Base-by-base conservation (phyloP, 352 stramenopile species). In the Achlya hypogyna region DNA sequence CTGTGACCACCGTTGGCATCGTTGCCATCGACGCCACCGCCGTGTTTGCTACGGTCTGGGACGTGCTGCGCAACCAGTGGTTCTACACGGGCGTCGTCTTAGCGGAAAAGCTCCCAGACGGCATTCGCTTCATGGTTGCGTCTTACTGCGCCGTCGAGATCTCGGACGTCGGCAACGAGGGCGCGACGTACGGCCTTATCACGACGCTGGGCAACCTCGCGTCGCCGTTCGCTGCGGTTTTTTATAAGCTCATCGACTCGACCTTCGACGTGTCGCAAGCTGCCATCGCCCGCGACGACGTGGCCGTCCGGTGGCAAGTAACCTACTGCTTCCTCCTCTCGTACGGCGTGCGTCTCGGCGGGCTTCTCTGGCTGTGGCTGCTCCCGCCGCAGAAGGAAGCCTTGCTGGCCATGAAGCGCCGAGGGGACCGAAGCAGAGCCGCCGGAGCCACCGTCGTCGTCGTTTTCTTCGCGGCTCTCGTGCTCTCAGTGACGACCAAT, bases 111-210 rank as follows among this genome's bases (percentile, higher is more conserved):
- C 86, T 93, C 69, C 77, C 81, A 6, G 76, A 88, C 54, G 84
- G 78, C 6, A 71, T 93, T 47, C 75, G 74, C 0, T 86, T 89
- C 74, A 87, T 93, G 62, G 74, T 91, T n/a, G 72, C 78, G 9
- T 85, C 87, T 58, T 75, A 88, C n/a, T 79, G 88, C 31, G 84
- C 87, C 18, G 77, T 93, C 27, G 78, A 93, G 63, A 87, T 93
- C 53, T 78, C 81, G 3, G 83, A 91, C 54, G 73, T 81, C 5
- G 80, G 81, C 0, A 79, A 84, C n/a, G 84, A 93, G 67, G 89
- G 81, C 67, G 83, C 81, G 25, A 88, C 80, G 4, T 93, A 93
- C 64, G 79, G 76, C 2, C 70, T 91, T 20, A 74, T 91, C 51
- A 93, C 84, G 52, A 89, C 82, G 1, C 76, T 87, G 14, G 80